phyloP scores from a whole-genome alignment of 495 filamentous ascomycete genomes.

The Daldinia decipiens region DNA sequence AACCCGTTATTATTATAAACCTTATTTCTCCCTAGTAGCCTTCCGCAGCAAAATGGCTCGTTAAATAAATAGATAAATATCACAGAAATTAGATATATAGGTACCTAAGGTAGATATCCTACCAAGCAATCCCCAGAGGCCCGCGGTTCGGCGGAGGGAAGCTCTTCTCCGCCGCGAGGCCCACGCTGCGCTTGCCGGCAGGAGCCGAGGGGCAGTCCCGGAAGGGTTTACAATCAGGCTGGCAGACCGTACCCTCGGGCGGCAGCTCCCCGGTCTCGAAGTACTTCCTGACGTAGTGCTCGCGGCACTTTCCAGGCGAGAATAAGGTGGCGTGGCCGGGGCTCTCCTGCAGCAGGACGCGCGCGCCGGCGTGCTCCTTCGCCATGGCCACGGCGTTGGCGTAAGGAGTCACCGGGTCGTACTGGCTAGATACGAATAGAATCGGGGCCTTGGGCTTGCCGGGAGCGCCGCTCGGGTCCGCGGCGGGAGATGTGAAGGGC shows the following conservation, averaged over 20 bases:
- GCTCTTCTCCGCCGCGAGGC: background rate
- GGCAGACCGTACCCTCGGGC: slow-evolving; percentile 37
- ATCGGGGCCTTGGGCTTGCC: slow-evolving; percentile 44
- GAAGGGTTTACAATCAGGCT: slow-evolving; percentile 42
- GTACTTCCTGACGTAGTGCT: slow-evolving; percentile 39
- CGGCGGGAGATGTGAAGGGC: slow-evolving; percentile 40
- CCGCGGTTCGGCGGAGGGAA: background rate
- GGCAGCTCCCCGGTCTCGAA: slow-evolving; percentile 47
- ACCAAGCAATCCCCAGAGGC: slow-evolving; percentile 5
- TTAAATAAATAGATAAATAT: no score
- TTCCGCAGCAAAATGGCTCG: no score
- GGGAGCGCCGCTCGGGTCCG: slow-evolving; percentile 5
- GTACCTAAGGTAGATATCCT: no score
- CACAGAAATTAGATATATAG: no score
- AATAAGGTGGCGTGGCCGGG: slow-evolving; percentile 45
- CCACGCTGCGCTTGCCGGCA: background rate
- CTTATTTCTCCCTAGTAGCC: no score
- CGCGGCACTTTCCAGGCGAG: slow-evolving; percentile 41
- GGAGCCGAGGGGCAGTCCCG: slow-evolving; percentile 13
- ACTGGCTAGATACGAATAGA: slow-evolving; percentile 46
- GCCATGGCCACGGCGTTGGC: slow-evolving; percentile 45
- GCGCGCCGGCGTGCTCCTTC: slow-evolving; percentile 35
- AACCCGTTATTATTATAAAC: no score
- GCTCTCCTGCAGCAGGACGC: slow-evolving; percentile 46
- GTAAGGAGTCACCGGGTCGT: slow-evolving; percentile 51